Evolutionary conservation across 2,329 filamentous ascomycete genomes (phyloP).

Genomic region (Chaetomiaceae sp.): DNA sequence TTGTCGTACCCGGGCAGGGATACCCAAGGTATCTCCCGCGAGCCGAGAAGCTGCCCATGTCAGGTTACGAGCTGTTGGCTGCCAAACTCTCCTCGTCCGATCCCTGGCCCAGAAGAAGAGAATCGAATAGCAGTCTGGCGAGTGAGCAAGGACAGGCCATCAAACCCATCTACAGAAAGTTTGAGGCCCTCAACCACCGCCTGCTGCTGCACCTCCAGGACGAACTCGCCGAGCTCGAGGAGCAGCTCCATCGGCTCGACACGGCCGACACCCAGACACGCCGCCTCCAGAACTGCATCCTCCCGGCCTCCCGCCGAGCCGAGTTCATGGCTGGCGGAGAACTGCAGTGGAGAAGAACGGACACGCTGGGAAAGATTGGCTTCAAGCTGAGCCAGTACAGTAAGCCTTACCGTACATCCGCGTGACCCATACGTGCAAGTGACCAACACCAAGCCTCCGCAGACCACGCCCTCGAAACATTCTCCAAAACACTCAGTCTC

Average conservation of each 20-base stretch:
- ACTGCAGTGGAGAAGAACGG: conserved; percentile 55
- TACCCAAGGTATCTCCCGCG: conserved; percentile 34
- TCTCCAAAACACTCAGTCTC: conserved; percentile 47
- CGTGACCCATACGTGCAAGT: too few relatives aligned
- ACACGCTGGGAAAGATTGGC: conserved; percentile 58
- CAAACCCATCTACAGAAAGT: conserved; percentile 73
- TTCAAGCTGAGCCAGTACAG: conserved; percentile 65
- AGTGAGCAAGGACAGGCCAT: conserved; percentile 27
- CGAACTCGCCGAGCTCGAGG: conserved; percentile 75
- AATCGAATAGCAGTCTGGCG: not conserved
- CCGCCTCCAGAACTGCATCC: conserved; percentile 38
- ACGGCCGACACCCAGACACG: conserved; percentile 47
- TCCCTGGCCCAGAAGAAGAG: not conserved
- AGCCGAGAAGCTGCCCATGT: conserved; percentile 41
- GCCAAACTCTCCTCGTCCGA: conserved; percentile 39
- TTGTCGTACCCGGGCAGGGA: conserved; percentile 16
- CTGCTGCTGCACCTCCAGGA: conserved; percentile 80
- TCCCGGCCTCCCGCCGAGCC: conserved; percentile 56
- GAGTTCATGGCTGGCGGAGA: conserved; percentile 52
- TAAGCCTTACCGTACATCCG: conserved; percentile 33
- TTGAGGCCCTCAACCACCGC: conserved; percentile 76
- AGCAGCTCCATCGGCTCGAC: conserved; percentile 68
- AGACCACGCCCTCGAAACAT: conserved; percentile 59
- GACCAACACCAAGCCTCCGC: not conserved
- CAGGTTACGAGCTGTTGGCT: conserved; percentile 61